Evolutionary conservation across 179 eudicot species (phyloP), one percentile per base, ranked within the genome.

Genomic region (Carnegiea gigantea): DNA sequence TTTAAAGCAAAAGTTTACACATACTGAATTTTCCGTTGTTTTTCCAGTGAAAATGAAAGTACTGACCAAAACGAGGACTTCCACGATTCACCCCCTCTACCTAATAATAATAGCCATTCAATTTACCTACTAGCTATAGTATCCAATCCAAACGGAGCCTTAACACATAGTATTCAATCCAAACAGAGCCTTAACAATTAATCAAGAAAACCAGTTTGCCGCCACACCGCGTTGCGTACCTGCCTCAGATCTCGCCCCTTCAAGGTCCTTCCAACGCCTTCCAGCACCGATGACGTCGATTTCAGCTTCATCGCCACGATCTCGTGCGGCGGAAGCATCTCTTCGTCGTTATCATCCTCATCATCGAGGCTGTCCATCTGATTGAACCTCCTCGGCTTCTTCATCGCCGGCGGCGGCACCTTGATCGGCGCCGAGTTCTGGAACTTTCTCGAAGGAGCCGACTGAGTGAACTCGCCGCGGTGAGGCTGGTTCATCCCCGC

Each of bases 291-390:
- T 67, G 88, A 89, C 75, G 96, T 88, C 59, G 88, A 72, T 48
- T 83, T 81, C 82, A 78, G 77, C 82, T 80, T 81, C 84, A 73
- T 81, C 48, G 91, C 95, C 0, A 89, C 95, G 10, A 92, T 88
- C 90, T 93, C 97, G 64, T 93, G 97, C 49, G 97, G 97, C 84
- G 95, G 97, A 60, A 93, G 78, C 91, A 88, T 89, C 88, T 89
- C 90, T 21, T 86, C 93, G 1, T 90, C 95, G 5, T 82, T 86
- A 0, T 79, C 91, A 9, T 81, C 90, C 1, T 76, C 86, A 6
- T 79, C 86, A 6, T 80, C 87, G 9, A 57, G 78, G 5, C 72
- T 86, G 10, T 72, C 84, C 6, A 86, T 44, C 71, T 78, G 81
- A 23, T 78, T 76, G 15, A 80, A 76, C 77, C 49, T 79, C 70